A percentile compares a stretch with the other conserved stretches of the same genome.
phyloP scores from a whole-genome alignment of 73 alveolate species.

The Paramecium primaurelia region DNA sequence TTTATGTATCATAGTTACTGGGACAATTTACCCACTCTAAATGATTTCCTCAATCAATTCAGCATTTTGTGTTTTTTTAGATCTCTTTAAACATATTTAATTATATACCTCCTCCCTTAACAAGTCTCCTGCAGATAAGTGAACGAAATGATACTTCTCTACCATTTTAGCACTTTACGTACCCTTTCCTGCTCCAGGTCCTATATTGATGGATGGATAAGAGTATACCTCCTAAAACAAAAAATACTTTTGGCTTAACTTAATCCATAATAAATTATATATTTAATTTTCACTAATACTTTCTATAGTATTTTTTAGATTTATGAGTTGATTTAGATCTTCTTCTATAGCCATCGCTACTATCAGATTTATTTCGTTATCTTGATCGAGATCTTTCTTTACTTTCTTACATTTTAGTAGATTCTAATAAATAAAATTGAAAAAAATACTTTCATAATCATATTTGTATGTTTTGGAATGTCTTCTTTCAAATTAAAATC shows the following conservation, averaged over 20 bases:
- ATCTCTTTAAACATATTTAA: constrained; percentile 35
- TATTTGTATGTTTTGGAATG: background rate
- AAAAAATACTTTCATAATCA: background rate
- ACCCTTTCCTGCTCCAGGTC: constrained; percentile 85
- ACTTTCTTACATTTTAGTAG: background rate
- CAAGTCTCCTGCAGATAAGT: constrained; percentile 80
- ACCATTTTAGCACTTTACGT: constrained; percentile 77
- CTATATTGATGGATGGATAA: background rate
- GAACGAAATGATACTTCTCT: constrained; percentile 64
- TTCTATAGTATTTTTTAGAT: background rate
- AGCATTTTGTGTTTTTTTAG: constrained; percentile 63
- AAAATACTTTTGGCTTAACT: constrained; percentile 47
- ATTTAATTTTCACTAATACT: background rate
- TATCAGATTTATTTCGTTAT: background rate
- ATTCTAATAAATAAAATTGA: background rate
- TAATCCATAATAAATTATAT: background rate
- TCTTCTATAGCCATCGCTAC: background rate
- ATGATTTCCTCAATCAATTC: constrained; percentile 72
- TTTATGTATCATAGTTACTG: constrained; percentile 27
- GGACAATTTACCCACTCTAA: constrained; percentile 79
- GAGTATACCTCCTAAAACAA: constrained; percentile 68
- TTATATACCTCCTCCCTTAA: constrained; percentile 73
- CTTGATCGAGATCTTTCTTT: constrained; percentile 23
- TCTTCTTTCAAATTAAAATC: background rate
- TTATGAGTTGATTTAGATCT: background rate